Evolutionary conservation across 805 yeast species (phyloP), one percentile per base, ranked within the genome.

Genomic region (Saturnispora quitensis): DNA sequence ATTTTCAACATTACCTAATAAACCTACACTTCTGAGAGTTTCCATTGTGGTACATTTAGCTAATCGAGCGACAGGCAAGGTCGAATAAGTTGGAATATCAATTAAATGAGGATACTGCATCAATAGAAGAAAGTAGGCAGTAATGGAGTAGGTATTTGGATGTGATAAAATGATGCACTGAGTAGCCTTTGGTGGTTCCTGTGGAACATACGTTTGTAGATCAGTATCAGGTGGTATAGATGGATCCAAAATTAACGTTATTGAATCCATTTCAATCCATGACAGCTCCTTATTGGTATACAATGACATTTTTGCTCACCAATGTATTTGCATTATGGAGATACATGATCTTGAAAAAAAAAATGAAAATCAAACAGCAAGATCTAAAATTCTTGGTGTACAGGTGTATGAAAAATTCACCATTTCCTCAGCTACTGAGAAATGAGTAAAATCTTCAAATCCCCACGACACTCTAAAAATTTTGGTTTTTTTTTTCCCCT

Each of bases 21-120:
- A 62, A 1, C 97, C 96, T 15, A 67, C 67, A 3, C 86, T 70
- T 54, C 95, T 68, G 63, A 89, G 93, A 31, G 78, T 70, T 59
- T 93, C 99, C n/a, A 87, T 78, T 0, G 95, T 84, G 5, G 95
- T 74, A 17, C 88, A 80, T 58, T 95, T 75, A 0, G 97, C 98
- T 61, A 93, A 70, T 60, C 88, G 90, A 12, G 84, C 74, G 1
- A 90, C 86, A 0, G 99, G 98, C n/a, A 89, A 68, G 0, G 99
- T 91, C 0, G 97, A 80, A 63, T 86, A 93, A 0, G 85, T 84
- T 2, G 89, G 89, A 24, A 90, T 77, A 35, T 78, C 72, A 2
- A 82, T 71, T 24, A 88, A 67, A 27, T 79, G 75, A 27, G 83
- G 80, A 56, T 78, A 81, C 54, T 75, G 74, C 52, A 73, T 67